Conservation (phyloP, 2,329 filamentous ascomycete genomes). For the Ciborinia camelliae region DNA sequence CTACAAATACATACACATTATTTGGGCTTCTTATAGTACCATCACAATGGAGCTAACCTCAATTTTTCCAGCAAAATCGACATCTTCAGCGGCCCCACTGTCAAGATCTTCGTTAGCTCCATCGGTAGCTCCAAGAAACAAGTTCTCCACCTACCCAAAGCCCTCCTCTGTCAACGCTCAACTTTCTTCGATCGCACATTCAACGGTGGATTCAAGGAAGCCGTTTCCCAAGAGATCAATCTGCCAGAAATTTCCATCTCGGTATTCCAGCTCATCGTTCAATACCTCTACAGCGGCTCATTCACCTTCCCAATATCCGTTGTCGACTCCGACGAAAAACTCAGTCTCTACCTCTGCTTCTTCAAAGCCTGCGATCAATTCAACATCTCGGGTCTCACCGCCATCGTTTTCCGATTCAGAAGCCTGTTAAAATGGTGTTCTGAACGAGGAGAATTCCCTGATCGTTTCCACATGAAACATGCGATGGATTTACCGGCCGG, state of each 20-base stretch:
- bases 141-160: constrained; percentile 16
- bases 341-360: constrained; percentile 14
- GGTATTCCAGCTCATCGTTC: constrained; percentile 20
- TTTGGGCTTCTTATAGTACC: rapidly evolving
- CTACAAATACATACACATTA: neutral
- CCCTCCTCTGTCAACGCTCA: constrained; percentile 21
- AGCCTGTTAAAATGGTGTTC: neutral
- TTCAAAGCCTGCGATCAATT: constrained; percentile 28
- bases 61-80: neutral
- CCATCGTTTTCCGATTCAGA: neutral
- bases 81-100: constrained; percentile 10
- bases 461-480: neutral
- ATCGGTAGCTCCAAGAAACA: neutral
- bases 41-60: neutral
- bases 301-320: neutral
- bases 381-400: neutral
- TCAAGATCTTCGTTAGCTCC: constrained; percentile 19
- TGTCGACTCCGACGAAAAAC: neutral
- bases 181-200: constrained; percentile 23
- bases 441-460: neutral
- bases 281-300: constrained; percentile 21
- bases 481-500: neutral
- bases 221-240: neutral
- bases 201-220: constrained; percentile 16
- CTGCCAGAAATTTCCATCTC: constrained; percentile 16